Conservation (phyloP, 2,329 filamentous ascomycete genomes). For the Cercospora brassicicola region DNA sequence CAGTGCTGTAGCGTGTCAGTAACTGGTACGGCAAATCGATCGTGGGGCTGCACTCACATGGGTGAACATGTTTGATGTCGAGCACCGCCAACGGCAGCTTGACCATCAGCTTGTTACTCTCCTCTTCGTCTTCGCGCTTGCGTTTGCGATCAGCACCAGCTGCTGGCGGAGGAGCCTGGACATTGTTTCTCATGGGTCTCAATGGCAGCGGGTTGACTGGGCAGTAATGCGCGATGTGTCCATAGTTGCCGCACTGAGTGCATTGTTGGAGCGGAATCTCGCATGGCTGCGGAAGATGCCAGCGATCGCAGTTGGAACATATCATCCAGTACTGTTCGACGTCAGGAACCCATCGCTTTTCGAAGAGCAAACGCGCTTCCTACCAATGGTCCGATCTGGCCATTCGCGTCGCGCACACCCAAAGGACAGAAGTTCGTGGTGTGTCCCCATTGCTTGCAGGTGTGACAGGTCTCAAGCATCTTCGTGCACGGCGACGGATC, state of each 20-base stretch:
- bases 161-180: neutral
- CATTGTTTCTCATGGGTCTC: neutral
- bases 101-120: neutral
- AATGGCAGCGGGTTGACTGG: conserved; percentile 19
- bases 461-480: conserved; percentile 22
- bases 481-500: conserved; percentile 23
- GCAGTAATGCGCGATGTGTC: conserved; percentile 31
- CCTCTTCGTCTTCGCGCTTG: neutral
- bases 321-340: conserved; percentile 21
- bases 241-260: conserved; percentile 22
- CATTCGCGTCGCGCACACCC: conserved; percentile 12
- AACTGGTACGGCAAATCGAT: neutral
- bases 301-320: conserved; percentile 32
- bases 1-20: neutral
- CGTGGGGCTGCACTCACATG: neutral
- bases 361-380: neutral
- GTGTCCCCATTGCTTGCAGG: conserved; percentile 25
- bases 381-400: conserved; percentile 21
- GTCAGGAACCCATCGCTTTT: conserved; percentile 10
- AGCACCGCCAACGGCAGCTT: conserved; percentile 1
- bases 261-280: conserved; percentile 15
- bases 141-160: neutral
- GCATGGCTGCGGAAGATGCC: conserved; percentile 33
- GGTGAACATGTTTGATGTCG: conserved; percentile 9
- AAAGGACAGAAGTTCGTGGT: conserved; percentile 28